phyloP scores from a whole-genome alignment of 2,329 filamentous ascomycete genomes.

The Aureobasidium zeae region DNA sequence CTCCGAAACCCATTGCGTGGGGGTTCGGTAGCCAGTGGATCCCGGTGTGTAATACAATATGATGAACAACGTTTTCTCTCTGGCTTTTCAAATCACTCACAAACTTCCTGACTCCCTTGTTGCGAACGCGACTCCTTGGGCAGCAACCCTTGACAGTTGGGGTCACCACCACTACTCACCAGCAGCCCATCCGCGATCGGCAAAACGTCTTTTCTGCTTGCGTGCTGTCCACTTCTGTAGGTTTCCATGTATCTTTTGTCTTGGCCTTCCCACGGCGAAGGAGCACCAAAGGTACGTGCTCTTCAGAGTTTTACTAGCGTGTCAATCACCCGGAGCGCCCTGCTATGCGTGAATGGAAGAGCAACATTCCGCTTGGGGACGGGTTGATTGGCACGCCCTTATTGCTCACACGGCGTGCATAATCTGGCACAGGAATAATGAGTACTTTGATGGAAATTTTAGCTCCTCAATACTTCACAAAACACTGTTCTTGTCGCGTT shows the following conservation, averaged over 20 bases:
- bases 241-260: slow-evolving; percentile 12
- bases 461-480: slow-evolving; percentile 4
- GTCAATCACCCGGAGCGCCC: slow-evolving; percentile 12
- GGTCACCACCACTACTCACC: background rate
- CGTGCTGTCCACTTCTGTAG: slow-evolving; percentile 12
- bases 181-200: slow-evolving; percentile 2
- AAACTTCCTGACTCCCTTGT: too few relatives aligned
- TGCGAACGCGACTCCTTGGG: too few relatives aligned
- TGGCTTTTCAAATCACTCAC: too few relatives aligned
- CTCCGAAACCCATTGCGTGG: slow-evolving; percentile 12
- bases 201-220: slow-evolving; percentile 14
- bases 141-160: background rate
- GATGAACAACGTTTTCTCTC: slow-evolving; percentile 12
- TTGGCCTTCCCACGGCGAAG: slow-evolving; percentile 4
- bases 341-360: slow-evolving; percentile 13
- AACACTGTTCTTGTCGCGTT: slow-evolving; percentile 15
- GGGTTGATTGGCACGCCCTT: slow-evolving; percentile 6
- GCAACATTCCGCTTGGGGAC: slow-evolving; percentile 16
- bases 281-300: slow-evolving; percentile 5
- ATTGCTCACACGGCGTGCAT: slow-evolving; percentile 13
- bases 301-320: slow-evolving; percentile 14
- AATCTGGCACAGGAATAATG: slow-evolving; percentile 13
- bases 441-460: slow-evolving; percentile 13
- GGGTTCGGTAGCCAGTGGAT: slow-evolving; percentile 15
- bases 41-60: too few relatives aligned